These are phyloP conservation scores for Cladosporium phlei DNA, from an alignment of 2,329 filamentous ascomycete genomes.

Conservation along the genomic window DNA sequence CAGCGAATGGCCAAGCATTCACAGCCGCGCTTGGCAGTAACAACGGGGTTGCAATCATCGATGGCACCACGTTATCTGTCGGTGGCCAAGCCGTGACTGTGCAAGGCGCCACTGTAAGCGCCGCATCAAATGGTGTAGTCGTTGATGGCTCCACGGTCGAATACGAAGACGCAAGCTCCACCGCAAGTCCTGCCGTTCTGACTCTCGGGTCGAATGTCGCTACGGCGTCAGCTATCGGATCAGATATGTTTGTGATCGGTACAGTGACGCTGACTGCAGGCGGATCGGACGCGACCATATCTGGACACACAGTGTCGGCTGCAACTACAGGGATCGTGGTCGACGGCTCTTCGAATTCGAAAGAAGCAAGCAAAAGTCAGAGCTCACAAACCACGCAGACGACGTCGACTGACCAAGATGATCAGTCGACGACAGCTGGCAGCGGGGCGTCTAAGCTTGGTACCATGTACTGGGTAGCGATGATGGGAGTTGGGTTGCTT, in stretches of 20 bases:
- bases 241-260: not conserved
- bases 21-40: conserved; percentile 1
- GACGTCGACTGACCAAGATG: not conserved
- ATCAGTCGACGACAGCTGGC: not conserved
- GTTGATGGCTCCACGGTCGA: conserved; percentile 2
- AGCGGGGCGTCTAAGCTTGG: not conserved
- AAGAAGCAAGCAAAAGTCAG: not conserved
- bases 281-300: not conserved
- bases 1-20: not conserved
- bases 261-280: conserved; percentile 5
- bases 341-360: not conserved
- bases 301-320: not conserved
- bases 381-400: not conserved
- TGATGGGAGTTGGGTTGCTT: not conserved
- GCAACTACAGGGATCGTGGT: not conserved
- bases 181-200: not conserved
- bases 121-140: not conserved
- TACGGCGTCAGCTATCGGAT: not conserved
- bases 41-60: not conserved
- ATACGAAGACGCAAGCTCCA: not conserved
- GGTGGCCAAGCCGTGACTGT: not conserved
- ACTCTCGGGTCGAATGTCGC: not conserved
- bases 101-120: not conserved
- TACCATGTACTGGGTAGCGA: not conserved
- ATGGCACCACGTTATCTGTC: conserved; percentile 1